phyloP scores from a whole-genome alignment of 2,329 filamentous ascomycete genomes.

The Alternaria atra region DNA sequence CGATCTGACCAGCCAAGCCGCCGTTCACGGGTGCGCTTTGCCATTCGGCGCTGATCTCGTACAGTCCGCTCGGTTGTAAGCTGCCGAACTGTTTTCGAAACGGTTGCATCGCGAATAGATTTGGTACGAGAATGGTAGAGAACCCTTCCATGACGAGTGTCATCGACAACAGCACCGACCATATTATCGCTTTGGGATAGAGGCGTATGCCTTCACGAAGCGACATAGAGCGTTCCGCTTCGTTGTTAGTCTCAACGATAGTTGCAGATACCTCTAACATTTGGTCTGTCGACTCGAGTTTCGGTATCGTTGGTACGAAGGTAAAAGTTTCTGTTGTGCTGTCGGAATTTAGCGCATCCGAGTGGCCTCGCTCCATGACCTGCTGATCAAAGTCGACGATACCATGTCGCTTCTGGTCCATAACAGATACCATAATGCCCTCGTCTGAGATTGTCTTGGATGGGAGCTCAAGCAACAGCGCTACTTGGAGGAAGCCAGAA shows the following conservation, averaged over 20 bases:
- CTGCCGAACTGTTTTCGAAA: constrained; percentile 51
- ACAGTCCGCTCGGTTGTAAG: constrained; percentile 28
- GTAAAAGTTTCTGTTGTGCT: background rate
- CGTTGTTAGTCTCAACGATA: background rate
- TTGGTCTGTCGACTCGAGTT: background rate
- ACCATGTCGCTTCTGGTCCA: background rate
- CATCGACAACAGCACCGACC: constrained; percentile 82
- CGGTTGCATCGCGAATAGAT: constrained; percentile 66
- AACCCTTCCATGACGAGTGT: constrained; percentile 90
- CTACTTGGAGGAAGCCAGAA: background rate
- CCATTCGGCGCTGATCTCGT: constrained; percentile 53
- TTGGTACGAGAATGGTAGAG: constrained; percentile 79
- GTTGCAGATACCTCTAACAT: background rate
- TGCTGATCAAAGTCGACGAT: background rate
- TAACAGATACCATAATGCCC: background rate
- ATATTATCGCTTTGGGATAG: constrained; percentile 85
- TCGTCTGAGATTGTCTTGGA: background rate
- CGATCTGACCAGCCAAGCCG: constrained; percentile 50
- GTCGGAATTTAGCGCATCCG: constrained; percentile 7
- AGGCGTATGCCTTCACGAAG: constrained; percentile 75
- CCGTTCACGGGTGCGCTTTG: constrained; percentile 55
- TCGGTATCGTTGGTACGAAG: background rate
- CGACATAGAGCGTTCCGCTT: constrained; percentile 38
- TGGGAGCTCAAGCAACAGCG: background rate
- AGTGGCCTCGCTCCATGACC: background rate